Base-by-base conservation (phyloP, 148 eudicot species). In the Chenopodium quinoa region DNA sequence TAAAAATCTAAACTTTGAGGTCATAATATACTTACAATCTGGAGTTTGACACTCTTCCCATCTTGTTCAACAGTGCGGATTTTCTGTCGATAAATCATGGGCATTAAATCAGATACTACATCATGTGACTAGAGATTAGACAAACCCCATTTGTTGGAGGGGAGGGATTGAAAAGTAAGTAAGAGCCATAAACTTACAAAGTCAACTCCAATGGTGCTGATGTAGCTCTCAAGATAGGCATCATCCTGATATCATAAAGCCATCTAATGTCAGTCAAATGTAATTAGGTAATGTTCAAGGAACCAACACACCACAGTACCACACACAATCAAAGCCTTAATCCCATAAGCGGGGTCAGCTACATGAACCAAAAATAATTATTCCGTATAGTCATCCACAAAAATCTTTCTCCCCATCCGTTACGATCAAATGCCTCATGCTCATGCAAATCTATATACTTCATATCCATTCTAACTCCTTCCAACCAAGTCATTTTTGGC, bases 201-300 rank as follows among this genome's bases (percentile, higher is more conserved):
- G 81, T 93, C 97, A 20, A 93, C 97, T 32, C 97, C 97, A 76
- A 93, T 93, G 75, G 97, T 93, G 90, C 97, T 93, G 79, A 93
- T 93, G 89, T 93, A 93, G 78, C 92, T 91, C 64, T 93, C 97
- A 77, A 93, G 89, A 84, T 91, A 93, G 5, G 97, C 90, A 80
- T 93, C 97, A 87, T 93, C 97, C 95, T 93, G 90, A 47, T 31
- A 64, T 29, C 52, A 83, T n/a, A 74, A 52, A 72, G n/a, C 86
- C 70, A 47, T 14, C 0, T 50, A 37, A 68, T 54, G 9, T 71
- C 56, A 23, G 40, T 14, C 64, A 37, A 29, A 74, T 4, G n/a
- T 25, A 47, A 83, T 29, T 0, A 60, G 23, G 60, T 72, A 44
- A 25, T 50, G 34, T 46, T 50, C 7, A 27, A 37, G 22, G 48